Evolutionary conservation across 441 rosid species (phyloP), one percentile per base, ranked within the genome.

Genomic region (Mallotus japonicus): DNA sequence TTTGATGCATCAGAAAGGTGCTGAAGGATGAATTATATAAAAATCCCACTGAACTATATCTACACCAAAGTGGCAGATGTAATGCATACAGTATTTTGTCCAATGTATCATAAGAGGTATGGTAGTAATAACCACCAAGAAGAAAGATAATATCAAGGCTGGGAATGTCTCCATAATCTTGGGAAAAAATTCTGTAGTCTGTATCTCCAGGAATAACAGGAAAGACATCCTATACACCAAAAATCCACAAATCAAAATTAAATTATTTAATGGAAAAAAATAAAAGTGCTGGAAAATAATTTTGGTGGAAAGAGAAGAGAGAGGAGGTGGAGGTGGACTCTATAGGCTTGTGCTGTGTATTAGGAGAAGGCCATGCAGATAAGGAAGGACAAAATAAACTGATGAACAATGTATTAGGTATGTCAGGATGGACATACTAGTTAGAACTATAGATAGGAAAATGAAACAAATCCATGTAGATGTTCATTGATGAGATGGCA

Each of bases 141-240:
- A 96, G 94, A 81, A 93, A 96, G 80, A 96, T 96, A 76, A 96
- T 92, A 84, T 96, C 99, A 83, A 96, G 89, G 85, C 98, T 90
- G 20, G 99, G 99, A 76, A 93, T 92, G 83, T 85, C 83, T 10
- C 96, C 97, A 77, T 87, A 83, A 87, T 96, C 99, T 81, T 96
- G 86, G 44, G 97, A 84, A 83, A 96, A 96, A 66, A 96, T 88
- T 84, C 98, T 88, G 85, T 87, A 96, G 83, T 96, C 99, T 0
- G 98, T 96, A 73, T 96, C 99, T 80, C 98, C 98, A 42, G 99
- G 98, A 68, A 96, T 78, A 74, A 87, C 81, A 81, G 90, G 91
- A 79, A 96, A 96, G 78, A 93, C 90, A 75, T 96, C 99, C 99
- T 93, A 85, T 77, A 82, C 19, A 59, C 7, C 71, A 37, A 74